Conservation (phyloP, 2,329 filamentous ascomycete genomes). For the Arthrinium phaeospermum region DNA sequence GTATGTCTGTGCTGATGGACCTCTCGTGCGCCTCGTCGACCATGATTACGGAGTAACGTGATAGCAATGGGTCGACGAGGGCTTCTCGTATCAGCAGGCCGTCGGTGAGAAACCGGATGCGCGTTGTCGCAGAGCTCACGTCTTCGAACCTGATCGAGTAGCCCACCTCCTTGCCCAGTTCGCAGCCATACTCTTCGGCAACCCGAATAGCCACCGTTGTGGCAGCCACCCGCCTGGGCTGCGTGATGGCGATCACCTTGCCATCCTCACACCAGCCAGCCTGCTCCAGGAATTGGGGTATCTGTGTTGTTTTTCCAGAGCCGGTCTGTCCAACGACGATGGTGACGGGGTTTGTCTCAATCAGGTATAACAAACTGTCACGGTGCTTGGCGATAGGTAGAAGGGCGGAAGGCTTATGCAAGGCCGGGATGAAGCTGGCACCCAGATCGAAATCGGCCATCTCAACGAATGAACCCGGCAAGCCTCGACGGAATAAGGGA, state of each 20-base stretch:
- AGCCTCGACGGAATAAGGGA: not conserved
- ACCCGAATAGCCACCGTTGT: constrained; percentile 89
- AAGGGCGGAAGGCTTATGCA: constrained; percentile 84
- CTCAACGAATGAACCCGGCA: not conserved
- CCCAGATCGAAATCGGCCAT: constrained; percentile 65
- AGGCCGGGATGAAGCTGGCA: constrained; percentile 73
- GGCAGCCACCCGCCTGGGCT: constrained; percentile 89
- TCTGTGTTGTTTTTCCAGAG: constrained; percentile 93
- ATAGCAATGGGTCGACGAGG: constrained; percentile 88
- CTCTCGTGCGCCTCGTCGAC: constrained; percentile 96
- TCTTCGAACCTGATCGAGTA: constrained; percentile 95
- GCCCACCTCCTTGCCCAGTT: constrained; percentile 87
- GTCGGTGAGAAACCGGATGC: constrained; percentile 95
- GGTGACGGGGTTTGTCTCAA: constrained; percentile 84
- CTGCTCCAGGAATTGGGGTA: constrained; percentile 87
- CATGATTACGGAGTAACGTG: constrained; percentile 94
- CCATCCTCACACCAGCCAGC: constrained; percentile 88
- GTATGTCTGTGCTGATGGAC: constrained; percentile 88
- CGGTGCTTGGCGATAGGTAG: constrained; percentile 87
- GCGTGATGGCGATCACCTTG: constrained; percentile 82
- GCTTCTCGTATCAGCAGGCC: constrained; percentile 90
- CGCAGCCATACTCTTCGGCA: constrained; percentile 85
- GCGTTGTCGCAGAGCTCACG: constrained; percentile 81
- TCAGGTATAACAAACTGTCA: constrained; percentile 79
- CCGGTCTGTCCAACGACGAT: constrained; percentile 94